These are phyloP conservation scores for Silene latifolia DNA, from an alignment of 148 eudicot genomes.

Conservation along the genomic window DNA sequence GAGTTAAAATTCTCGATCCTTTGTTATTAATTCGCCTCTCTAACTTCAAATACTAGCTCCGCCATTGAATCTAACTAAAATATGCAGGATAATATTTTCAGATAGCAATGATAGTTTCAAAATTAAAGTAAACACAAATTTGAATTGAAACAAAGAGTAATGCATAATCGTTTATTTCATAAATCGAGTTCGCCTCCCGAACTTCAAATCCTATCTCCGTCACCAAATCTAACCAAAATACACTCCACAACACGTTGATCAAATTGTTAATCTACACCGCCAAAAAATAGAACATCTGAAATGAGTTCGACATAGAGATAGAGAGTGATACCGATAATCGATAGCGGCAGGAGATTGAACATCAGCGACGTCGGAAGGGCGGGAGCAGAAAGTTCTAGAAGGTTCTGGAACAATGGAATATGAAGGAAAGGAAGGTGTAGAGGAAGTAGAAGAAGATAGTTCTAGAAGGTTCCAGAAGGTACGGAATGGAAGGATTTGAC, in stretches of 20 bases:
- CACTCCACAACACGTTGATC: too few relatives aligned
- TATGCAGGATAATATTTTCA: too few relatives aligned
- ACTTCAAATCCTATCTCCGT: not conserved
- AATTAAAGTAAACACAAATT: too few relatives aligned
- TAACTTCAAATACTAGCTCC: not conserved
- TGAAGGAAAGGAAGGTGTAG: constrained; percentile 18
- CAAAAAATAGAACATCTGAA: not conserved
- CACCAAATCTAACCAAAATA: too few relatives aligned
- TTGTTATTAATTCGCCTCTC: not conserved
- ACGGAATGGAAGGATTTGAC: constrained; percentile 17
- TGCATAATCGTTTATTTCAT: too few relatives aligned
- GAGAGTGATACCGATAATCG: constrained; percentile 49
- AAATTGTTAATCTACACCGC: not conserved
- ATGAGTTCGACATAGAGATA: not conserved
- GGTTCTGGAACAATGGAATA: constrained; percentile 30
- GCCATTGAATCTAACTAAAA: too few relatives aligned
- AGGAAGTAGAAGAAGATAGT: constrained; percentile 9
- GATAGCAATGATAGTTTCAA: too few relatives aligned
- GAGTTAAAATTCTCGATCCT: too few relatives aligned
- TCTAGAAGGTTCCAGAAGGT: constrained; percentile 29
- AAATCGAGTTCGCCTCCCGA: too few relatives aligned
- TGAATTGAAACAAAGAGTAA: too few relatives aligned
- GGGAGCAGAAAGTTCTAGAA: constrained; percentile 52
- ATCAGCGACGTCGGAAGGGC: constrained; percentile 27
- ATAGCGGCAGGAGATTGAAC: constrained; percentile 48